A percentile compares a stretch with the other conserved stretches of the same genome.
Evolutionary conservation across 1,284 basidiomycete genomes (phyloP).

Genomic region (Limonomyces culmigenus): DNA sequence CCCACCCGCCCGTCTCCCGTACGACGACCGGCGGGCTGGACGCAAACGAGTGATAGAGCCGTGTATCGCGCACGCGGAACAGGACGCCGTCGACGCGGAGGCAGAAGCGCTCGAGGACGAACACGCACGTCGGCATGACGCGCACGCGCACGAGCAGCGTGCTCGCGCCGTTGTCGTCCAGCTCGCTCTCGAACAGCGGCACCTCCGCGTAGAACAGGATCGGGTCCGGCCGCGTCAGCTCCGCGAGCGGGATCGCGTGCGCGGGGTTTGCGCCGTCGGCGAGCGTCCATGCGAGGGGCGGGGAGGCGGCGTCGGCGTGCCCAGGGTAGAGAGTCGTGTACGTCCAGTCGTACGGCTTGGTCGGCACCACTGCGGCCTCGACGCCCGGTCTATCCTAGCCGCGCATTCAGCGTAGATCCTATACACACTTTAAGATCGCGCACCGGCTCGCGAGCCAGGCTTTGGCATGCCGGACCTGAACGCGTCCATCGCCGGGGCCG

Average conservation of each 20-base stretch:
- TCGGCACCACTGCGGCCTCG: conserved; percentile 57
- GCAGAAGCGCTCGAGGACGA: conserved; percentile 85
- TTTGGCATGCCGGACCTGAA: conserved; percentile 90
- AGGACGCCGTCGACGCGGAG: conserved; percentile 91
- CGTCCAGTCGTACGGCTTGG: conserved; percentile 96
- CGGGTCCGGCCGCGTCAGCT: conserved; percentile 80
- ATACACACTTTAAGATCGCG: conserved; percentile 8
- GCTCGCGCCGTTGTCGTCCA: conserved; percentile 88
- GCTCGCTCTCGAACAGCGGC: conserved; percentile 82
- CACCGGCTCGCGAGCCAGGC: conserved; percentile 86
- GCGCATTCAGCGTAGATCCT: background rate
- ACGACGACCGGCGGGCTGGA: conserved; percentile 47
- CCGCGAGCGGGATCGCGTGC: conserved; percentile 63
- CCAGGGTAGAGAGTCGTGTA: conserved; percentile 86
- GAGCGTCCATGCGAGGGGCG: conserved; percentile 23
- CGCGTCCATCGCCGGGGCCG: conserved; percentile 66
- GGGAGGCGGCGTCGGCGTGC: conserved; percentile 17
- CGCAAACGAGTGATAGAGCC: conserved; percentile 76
- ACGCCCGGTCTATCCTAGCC: too few species aligned
- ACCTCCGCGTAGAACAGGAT: conserved; percentile 92
- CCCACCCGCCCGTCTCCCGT: conserved; percentile 78
- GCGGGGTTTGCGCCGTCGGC: conserved; percentile 32
- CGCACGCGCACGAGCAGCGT: conserved; percentile 77
- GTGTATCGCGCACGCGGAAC: conserved; percentile 82
- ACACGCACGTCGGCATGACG: conserved; percentile 94